phyloP scores from a whole-genome alignment of 495 filamentous ascomycete genomes.

The Xylaria curta region DNA sequence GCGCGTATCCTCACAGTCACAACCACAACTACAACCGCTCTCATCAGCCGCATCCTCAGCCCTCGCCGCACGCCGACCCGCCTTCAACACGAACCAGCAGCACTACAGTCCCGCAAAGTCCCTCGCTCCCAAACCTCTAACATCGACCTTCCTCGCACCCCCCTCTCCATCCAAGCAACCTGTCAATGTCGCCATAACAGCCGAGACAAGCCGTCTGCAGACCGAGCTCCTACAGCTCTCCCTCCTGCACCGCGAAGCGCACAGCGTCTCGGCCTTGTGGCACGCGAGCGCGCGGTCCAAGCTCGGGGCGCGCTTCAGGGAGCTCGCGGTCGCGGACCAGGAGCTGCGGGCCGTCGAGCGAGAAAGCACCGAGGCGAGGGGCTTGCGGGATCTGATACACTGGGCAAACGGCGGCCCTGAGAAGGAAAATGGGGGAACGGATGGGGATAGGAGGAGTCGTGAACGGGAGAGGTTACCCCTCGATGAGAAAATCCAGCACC shows the following conservation, averaged over 20 bases:
- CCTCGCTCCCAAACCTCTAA: slow-evolving; percentile 61
- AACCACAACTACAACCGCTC: not conserved
- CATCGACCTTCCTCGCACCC: slow-evolving; percentile 57
- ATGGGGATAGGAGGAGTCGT: slow-evolving; percentile 33
- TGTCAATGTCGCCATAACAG: slow-evolving; percentile 59
- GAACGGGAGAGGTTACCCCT: slow-evolving; percentile 40
- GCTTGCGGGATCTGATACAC: slow-evolving; percentile 45
- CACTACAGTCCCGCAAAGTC: slow-evolving; percentile 71
- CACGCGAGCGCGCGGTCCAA: slow-evolving; percentile 51
- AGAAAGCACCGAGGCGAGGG: slow-evolving; percentile 43
- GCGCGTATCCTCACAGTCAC: slow-evolving; percentile 7
- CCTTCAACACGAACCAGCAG: slow-evolving; percentile 72
- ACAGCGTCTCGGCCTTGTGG: slow-evolving; percentile 48
- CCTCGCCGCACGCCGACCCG: slow-evolving; percentile 51
- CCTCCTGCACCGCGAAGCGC: slow-evolving; percentile 64
- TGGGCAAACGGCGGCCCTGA: slow-evolving; percentile 38
- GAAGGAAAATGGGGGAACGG: slow-evolving; percentile 26
- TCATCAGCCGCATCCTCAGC: slow-evolving; percentile 23
- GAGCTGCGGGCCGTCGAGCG: slow-evolving; percentile 41
- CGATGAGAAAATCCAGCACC: slow-evolving; percentile 56
- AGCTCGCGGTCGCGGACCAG: slow-evolving; percentile 42
- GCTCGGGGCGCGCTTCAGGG: slow-evolving; percentile 49
- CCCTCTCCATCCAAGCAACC: slow-evolving; percentile 59
- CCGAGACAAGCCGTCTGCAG: slow-evolving; percentile 68
- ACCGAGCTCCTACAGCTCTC: slow-evolving; percentile 76